A percentile compares a stretch with the other conserved stretches of the same genome.
phyloP scores from a whole-genome alignment of 495 filamentous ascomycete genomes.

The Penicillium canariense region DNA sequence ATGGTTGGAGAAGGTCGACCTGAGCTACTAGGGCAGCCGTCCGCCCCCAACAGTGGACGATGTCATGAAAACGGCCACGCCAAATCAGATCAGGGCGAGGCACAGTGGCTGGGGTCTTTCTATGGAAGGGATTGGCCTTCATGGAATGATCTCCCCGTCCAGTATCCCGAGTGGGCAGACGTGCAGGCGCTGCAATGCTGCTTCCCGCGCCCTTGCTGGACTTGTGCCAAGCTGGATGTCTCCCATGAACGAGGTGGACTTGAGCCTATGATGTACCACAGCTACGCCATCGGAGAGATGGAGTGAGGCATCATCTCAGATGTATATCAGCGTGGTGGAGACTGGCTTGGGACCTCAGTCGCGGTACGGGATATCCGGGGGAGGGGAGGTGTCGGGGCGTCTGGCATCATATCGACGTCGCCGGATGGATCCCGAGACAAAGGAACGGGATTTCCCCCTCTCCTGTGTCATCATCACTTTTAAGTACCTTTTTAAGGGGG shows the following conservation, averaged over 20 bases:
- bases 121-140: conserved; percentile 1
- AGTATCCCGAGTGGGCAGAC: not conserved
- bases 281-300: not conserved
- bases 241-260: not conserved
- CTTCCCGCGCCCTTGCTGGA: conserved; percentile 22
- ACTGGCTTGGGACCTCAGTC: no score
- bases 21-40: conserved; percentile 1
- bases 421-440: not conserved
- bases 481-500: no score
- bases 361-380: no score
- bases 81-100: not conserved
- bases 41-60: conserved; percentile 15
- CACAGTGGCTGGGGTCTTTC: not conserved
- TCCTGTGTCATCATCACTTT: conserved; percentile 16
- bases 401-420: conserved; percentile 30
- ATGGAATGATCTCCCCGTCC: conserved; percentile 18
- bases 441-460: conserved; percentile 2
- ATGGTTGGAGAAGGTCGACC: conserved; percentile 15
- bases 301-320: not conserved
- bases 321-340: no score
- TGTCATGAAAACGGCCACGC: conserved; percentile 22
- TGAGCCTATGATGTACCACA: not conserved
- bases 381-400: not conserved
- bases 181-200: conserved; percentile 17
- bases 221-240: conserved; percentile 7